These are phyloP conservation scores for Pseudogymnoascus sp. DNA, from an alignment of 2,329 filamentous ascomycete genomes.

Conservation along the genomic window DNA sequence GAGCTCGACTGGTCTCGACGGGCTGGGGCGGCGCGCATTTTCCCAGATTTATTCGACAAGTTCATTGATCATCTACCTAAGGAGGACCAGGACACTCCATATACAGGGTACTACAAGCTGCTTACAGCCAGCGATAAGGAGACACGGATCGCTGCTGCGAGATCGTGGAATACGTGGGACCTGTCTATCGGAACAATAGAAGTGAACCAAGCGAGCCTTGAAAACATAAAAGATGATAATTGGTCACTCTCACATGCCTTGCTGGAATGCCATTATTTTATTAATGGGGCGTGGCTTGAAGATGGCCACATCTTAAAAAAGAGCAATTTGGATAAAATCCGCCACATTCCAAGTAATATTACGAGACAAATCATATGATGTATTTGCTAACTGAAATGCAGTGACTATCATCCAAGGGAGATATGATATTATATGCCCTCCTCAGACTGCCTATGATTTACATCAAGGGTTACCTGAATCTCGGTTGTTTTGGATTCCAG, in stretches of 20 bases:
- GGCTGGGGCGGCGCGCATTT: slow-evolving; percentile 23
- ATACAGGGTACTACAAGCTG: slow-evolving; percentile 32
- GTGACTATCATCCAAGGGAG: slow-evolving; percentile 35
- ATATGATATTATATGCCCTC: slow-evolving; percentile 38
- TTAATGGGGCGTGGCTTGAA: slow-evolving; percentile 33
- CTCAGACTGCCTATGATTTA: slow-evolving; percentile 34
- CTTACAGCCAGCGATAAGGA: slow-evolving; percentile 27
- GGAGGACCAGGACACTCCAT: slow-evolving; percentile 30
- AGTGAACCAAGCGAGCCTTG: slow-evolving; percentile 16
- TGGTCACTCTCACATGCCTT: slow-evolving; percentile 31
- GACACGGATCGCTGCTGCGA: slow-evolving; percentile 23
- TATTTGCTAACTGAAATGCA: slow-evolving; percentile 10
- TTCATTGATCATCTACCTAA: slow-evolving; percentile 20
- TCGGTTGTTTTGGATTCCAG: background rate
- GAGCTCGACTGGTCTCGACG: slow-evolving; percentile 27
- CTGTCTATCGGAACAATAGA: slow-evolving; percentile 25
- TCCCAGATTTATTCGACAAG: slow-evolving; percentile 27
- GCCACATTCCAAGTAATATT: slow-evolving; percentile 27
- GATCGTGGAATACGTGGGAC: slow-evolving; percentile 31
- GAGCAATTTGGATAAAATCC: slow-evolving; percentile 28
- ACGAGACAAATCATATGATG: background rate
- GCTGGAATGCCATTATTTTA: slow-evolving; percentile 36
- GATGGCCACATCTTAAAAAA: slow-evolving; percentile 31
- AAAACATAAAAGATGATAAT: slow-evolving; percentile 25
- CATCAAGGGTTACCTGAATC: slow-evolving; percentile 34